phyloP scores from a whole-genome alignment of 306 rosid species.

The Arachis hypogaea region DNA sequence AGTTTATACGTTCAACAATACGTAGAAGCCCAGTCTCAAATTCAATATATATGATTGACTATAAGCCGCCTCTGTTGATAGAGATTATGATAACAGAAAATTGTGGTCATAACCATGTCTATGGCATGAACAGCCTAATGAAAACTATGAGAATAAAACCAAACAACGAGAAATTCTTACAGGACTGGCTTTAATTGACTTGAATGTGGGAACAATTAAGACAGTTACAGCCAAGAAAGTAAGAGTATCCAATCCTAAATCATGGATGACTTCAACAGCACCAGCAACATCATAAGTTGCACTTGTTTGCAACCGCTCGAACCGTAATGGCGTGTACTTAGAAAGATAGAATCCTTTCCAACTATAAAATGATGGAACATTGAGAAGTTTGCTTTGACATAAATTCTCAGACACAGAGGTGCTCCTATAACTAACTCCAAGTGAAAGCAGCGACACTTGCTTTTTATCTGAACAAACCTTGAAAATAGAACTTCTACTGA shows the following conservation, averaged over 20 bases:
- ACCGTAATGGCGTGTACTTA: slow-evolving; percentile 38
- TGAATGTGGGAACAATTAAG: slow-evolving; percentile 84
- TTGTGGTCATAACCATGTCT: slow-evolving; percentile 8
- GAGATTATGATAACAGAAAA: slow-evolving; percentile 19
- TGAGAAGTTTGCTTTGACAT: slow-evolving; percentile 35
- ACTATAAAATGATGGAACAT: slow-evolving; percentile 39
- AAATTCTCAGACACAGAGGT: slow-evolving; percentile 48
- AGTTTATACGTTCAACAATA: background rate
- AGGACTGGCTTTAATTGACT: slow-evolving; percentile 65
- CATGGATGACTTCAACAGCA: slow-evolving; percentile 82
- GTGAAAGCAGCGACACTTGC: slow-evolving; percentile 43
- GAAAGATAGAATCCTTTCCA: slow-evolving; percentile 46
- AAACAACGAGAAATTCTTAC: slow-evolving; percentile 38
- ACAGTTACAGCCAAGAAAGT: slow-evolving; percentile 85
- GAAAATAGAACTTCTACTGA: slow-evolving; percentile 49
- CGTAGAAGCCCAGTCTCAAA: slow-evolving; percentile 10
- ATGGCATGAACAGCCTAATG: background rate
- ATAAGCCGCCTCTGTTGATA: slow-evolving; percentile 5
- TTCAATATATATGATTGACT: background rate
- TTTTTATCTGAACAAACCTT: slow-evolving; percentile 45
- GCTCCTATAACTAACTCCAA: slow-evolving; percentile 39
- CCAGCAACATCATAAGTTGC: slow-evolving; percentile 74
- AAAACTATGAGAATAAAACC: background rate
- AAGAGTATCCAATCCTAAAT: slow-evolving; percentile 90
- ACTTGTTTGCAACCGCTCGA: slow-evolving; percentile 48